Evolutionary conservation across 192 early-diverging fungal species (phyloP), one percentile per base, ranked within the genome.

Genomic region (Backusella parvicylindrica): DNA sequence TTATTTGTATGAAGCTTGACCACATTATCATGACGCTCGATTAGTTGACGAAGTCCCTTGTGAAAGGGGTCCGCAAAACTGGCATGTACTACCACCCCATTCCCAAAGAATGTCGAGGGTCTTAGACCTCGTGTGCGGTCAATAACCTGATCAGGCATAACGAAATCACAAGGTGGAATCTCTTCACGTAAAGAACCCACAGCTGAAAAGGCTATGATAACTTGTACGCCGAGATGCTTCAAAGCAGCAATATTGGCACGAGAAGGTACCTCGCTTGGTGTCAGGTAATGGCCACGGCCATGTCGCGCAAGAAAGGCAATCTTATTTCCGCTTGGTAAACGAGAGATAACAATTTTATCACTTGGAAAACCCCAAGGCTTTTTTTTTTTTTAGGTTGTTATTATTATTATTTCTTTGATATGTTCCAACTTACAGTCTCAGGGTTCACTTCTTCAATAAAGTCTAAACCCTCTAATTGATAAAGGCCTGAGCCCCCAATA

Each of bases 171-270:
- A 3, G 96, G 97, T 36, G 84, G 85, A 81, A 99, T 96, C 74
- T 98, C 97, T 80, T 98, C 94, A 64, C 92, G 90, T 64, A 99
- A 87, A 1, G 95, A 97, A 6, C 97, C 98, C 53, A 99, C 98
- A n/a, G 97, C 97, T 32, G 97, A 98, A 77, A 96, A 99, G 43
- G 96, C 97, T 50, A 99, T 79, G 70, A 99, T 96, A 31, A 87
- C 94, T 77, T 95, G 86, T 28, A 95, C 95, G 73, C 98, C 97
- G 15, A 99, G 72, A 31, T 90, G 89, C 88, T 99, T 99, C 41
- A 99, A 85, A 15, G 97, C 97, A 5, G 98, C 98, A 79, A 99
- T 98, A 86, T 99, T 99, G 84, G 98, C 97, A 36, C 92, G 92
- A 41, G 89, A 87, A 68, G 97, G 97, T 32, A 99, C 95, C 83